Conservation (phyloP, 345 rosid species). For the Adansonia digitata region DNA sequence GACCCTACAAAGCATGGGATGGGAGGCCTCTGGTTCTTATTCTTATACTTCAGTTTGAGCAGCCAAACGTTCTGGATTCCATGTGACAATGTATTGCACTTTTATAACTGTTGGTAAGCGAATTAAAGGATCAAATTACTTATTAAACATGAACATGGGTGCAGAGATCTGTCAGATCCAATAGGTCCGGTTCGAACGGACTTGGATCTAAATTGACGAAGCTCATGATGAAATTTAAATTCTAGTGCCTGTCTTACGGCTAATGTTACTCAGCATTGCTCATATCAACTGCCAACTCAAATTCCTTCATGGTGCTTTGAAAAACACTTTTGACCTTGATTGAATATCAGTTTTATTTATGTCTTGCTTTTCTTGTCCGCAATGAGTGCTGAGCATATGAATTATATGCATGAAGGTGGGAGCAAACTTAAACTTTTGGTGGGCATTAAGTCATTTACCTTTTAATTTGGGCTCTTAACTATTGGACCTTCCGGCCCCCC, state of each 20-base stretch:
- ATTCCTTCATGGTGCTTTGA: too few relatives aligned
- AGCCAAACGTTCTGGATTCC: constrained; percentile 13
- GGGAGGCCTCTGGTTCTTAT: not conserved
- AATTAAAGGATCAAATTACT: not conserved
- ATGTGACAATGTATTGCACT: constrained; percentile 6
- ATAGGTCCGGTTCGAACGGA: too few relatives aligned
- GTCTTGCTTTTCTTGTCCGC: not conserved
- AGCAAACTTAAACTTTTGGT: too few relatives aligned
- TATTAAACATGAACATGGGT: too few relatives aligned
- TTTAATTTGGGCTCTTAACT: not conserved
- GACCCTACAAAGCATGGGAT: not conserved
- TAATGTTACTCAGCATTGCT: too few relatives aligned
- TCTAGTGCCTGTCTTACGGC: too few relatives aligned
- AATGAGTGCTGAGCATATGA: not conserved
- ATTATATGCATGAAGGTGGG: too few relatives aligned
- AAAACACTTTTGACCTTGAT: not conserved
- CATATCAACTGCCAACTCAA: too few relatives aligned
- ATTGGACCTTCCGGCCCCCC: not conserved
- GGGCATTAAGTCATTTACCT: too few relatives aligned
- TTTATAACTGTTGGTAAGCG: not conserved
- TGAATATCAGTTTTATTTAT: not conserved
- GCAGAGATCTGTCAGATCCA: too few relatives aligned
- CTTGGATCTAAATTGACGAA: too few relatives aligned
- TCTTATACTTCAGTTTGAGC: not conserved
- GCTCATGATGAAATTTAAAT: too few relatives aligned